Conservation (phyloP, 208 protist genomes). For the Trichomonas vaginalis region DNA sequence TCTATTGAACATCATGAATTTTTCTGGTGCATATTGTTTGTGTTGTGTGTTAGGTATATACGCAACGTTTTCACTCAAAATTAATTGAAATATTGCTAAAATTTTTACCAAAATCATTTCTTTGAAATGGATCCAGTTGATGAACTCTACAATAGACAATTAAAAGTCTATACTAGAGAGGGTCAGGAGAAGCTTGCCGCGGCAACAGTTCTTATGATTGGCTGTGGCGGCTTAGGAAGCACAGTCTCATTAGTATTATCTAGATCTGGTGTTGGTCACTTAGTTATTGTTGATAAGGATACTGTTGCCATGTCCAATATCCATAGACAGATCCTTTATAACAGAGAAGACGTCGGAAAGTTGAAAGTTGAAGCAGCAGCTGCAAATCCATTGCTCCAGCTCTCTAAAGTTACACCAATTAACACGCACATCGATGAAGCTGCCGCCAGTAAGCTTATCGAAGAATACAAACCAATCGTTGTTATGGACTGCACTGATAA, state of each 20-base stretch:
- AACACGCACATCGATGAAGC: neutral
- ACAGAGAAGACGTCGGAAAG: neutral
- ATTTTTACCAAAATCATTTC: too few species aligned
- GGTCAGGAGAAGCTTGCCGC: neutral
- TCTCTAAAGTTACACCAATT: neutral
- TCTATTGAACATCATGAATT: too few species aligned
- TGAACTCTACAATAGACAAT: neutral
- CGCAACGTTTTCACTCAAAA: too few species aligned
- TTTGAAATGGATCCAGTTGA: neutral
- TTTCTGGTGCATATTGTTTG: too few species aligned
- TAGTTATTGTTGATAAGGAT: neutral
- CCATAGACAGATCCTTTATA: neutral
- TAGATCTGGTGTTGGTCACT: neutral
- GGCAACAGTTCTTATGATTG: neutral
- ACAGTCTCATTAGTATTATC: neutral
- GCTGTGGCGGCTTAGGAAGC: neutral
- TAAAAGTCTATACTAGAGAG: neutral
- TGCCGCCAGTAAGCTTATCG: neutral
- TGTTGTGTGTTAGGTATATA: too few species aligned
- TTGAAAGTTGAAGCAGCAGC: neutral
- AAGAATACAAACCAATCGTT: neutral
- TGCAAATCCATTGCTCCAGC: neutral
- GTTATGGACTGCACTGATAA: slow-evolving; percentile 16
- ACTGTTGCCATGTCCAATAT: neutral
- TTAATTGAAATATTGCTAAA: too few species aligned